Conservation (phyloP, 768 basidiomycete species). For the Hygrocybe punicea region DNA sequence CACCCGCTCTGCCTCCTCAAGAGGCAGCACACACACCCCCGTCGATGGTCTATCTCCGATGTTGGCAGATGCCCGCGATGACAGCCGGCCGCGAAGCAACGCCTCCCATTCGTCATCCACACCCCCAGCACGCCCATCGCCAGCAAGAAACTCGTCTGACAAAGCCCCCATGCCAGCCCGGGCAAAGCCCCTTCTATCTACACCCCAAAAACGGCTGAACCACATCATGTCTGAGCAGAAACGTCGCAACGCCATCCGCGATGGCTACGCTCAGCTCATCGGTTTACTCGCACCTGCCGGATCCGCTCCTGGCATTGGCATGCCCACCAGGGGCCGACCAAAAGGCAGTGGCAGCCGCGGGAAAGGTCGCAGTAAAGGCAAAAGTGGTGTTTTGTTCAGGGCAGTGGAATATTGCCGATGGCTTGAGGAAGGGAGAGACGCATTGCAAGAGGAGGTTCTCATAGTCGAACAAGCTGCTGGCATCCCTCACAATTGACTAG, state of each 20-base stretch:
- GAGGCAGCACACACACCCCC: neutral
- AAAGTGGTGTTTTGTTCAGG: conserved; percentile 84
- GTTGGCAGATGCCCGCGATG: conserved; percentile 18
- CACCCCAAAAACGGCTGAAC: conserved; percentile 84
- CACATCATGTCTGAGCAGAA: conserved; percentile 96
- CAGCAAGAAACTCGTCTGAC: neutral
- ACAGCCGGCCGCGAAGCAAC: conserved; percentile 19
- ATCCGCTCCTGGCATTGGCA: conserved; percentile 57
- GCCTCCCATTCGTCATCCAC: conserved; percentile 31
- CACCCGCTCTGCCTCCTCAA: conserved; percentile 27
- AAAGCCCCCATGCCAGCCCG: conserved; percentile 27
- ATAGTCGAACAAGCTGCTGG: conserved; percentile 67
- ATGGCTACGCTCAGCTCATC: conserved; percentile 85
- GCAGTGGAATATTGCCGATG: conserved; percentile 83
- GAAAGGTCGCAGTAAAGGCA: conserved; percentile 74
- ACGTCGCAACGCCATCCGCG: conserved; percentile 86
- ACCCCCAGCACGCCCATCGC: conserved; percentile 5
- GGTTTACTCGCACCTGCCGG: conserved; percentile 78
- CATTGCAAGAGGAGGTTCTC: conserved; percentile 63
- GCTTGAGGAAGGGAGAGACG: conserved; percentile 80
- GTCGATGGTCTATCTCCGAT: neutral
- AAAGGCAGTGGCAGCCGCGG: conserved; percentile 71
- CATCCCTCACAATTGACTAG: conserved; percentile 34
- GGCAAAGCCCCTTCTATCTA: conserved; percentile 67
- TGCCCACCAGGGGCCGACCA: conserved; percentile 76